Evolutionary conservation across 306 rosid species (phyloP), one percentile per base, ranked within the genome.

Genomic region (Gillenia trifoliata): DNA sequence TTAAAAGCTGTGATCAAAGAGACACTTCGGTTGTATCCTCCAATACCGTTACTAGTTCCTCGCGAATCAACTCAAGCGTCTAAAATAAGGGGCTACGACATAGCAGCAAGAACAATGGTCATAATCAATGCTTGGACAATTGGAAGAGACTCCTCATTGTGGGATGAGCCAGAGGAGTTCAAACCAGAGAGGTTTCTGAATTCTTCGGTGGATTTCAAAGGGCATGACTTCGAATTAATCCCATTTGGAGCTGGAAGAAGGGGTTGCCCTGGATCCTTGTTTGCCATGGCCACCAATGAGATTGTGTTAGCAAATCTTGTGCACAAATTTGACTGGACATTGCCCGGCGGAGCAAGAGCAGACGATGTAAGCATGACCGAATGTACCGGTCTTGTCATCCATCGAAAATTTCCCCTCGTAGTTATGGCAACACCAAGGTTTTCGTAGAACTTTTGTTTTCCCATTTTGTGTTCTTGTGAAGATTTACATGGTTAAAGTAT

Each of bases 1-100:
- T 47, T 88, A 28, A 86, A 84, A 23, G 92, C 86, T 0, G 86
- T 84, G 3, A 19, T 89, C 47, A 85, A 83, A 31, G 91, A 89
- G 56, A 75, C 84, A 0, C 71, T 86, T 6, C 81, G 89, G 0
- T 1, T 84, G 8, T 85, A 84, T 0, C 90, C n/a, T n/a, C 92
- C n/a, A 0, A 0, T 77, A 40, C 90, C 92, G 3, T 52, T 90
- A 26, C 30, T 86, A 1, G 13, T 82, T 11, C 92, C 89, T 2
- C 34, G 85, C 63, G 79, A 80, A 76, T 77, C 80, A 17, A 81
- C 17, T 0, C n/a, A n/a, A n/a, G n/a, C 47, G n/a, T n/a, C n/a
- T n/a, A n/a, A n/a, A n/a, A n/a, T n/a, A 64, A 68, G 61, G n/a
- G n/a, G n/a, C n/a, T n/a, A 75, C 9, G 74, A 75, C 19, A 40